Conservation (phyloP, 2,329 filamentous ascomycete species). For the Paramyrothecium sp. region DNA sequence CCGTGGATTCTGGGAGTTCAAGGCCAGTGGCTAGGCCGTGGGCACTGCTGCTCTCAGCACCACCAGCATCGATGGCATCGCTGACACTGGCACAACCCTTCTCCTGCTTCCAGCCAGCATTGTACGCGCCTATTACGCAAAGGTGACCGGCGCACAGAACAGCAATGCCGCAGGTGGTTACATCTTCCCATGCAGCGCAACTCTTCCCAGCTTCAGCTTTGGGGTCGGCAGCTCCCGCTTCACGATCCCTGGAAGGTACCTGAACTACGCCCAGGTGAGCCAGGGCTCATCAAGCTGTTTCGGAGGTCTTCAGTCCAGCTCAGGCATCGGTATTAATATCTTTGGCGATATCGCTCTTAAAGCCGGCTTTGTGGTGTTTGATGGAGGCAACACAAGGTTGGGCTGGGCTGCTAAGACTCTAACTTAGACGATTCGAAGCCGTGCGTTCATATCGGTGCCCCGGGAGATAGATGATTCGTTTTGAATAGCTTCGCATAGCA, state of each 20-base stretch:
- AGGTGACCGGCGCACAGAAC: slow-evolving; percentile 41
- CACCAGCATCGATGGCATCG: slow-evolving; percentile 38
- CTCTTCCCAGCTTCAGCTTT: slow-evolving; percentile 49
- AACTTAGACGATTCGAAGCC: not conserved
- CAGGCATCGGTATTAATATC: slow-evolving; percentile 47
- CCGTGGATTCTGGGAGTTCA: slow-evolving; percentile 65
- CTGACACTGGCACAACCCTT: slow-evolving; percentile 63
- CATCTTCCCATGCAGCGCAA: slow-evolving; percentile 43
- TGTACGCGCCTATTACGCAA: slow-evolving; percentile 46
- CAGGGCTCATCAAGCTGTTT: slow-evolving; percentile 53
- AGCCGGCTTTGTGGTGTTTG: slow-evolving; percentile 56
- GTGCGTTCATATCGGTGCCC: too few relatives aligned
- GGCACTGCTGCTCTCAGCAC: slow-evolving; percentile 27
- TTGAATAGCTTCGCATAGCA: too few relatives aligned
- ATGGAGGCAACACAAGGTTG: slow-evolving; percentile 52
- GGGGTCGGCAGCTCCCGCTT: slow-evolving; percentile 47
- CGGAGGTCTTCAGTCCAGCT: slow-evolving; percentile 63
- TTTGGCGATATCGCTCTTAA: slow-evolving; percentile 61
- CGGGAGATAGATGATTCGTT: too few relatives aligned
- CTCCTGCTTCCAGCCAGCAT: slow-evolving; percentile 56
- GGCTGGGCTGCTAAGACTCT: slow-evolving; percentile 25
- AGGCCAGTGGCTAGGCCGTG: slow-evolving; percentile 15
- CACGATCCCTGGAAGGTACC: slow-evolving; percentile 49
- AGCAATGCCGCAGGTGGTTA: slow-evolving; percentile 40
- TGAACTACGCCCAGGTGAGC: slow-evolving; percentile 49